Percentiles rank a stretch among this genome's conserved stretches.
These are phyloP conservation scores for Rhodotorula glutinis DNA, from an alignment of 1,284 basidiomycete genomes.

Conservation along the genomic window DNA sequence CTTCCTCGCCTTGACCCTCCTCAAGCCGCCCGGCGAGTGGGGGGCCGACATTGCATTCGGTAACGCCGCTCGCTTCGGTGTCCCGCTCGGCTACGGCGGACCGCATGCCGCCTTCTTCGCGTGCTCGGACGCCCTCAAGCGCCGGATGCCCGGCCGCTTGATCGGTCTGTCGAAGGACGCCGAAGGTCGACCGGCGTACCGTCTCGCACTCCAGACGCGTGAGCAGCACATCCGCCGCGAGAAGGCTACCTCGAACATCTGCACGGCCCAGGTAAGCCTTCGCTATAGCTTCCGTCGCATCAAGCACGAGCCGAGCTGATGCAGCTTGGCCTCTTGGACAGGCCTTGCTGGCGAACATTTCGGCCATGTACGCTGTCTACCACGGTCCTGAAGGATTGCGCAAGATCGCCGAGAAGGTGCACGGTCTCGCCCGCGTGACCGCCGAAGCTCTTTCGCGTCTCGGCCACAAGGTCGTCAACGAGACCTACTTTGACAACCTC, in stretches of 20 bases:
- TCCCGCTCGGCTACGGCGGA: conserved; percentile 51
- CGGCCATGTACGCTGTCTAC: conserved; percentile 86
- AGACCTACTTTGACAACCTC: conserved; percentile 85
- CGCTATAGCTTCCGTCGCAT: no score
- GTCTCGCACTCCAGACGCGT: conserved; percentile 89
- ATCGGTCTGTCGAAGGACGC: conserved; percentile 86
- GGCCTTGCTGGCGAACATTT: conserved; percentile 92
- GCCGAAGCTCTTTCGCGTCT: conserved; percentile 65
- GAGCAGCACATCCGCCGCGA: conserved; percentile 96
- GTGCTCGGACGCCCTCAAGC: conserved; percentile 84
- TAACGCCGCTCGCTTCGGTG: conserved; percentile 89
- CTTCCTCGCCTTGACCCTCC: conserved; percentile 84
- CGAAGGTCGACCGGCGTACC: conserved; percentile 80
- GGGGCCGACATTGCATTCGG: conserved; percentile 95
- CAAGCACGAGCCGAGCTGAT: conserved; percentile 62
- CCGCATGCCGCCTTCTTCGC: conserved; percentile 72
- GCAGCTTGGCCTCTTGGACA: conserved; percentile 69
- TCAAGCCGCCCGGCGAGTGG: conserved; percentile 97
- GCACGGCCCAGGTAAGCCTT: conserved; percentile 24
- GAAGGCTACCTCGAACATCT: conserved; percentile 59
- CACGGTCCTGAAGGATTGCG: conserved; percentile 86
- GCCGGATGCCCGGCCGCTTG: conserved; percentile 94
- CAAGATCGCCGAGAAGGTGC: conserved; percentile 84
- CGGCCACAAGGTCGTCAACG: conserved; percentile 66
- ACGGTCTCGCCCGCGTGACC: conserved; percentile 80